Evolutionary conservation across 768 basidiomycete genomes (phyloP), one percentile per base, ranked within the genome.

Genomic region (Tephrocybe sp.): DNA sequence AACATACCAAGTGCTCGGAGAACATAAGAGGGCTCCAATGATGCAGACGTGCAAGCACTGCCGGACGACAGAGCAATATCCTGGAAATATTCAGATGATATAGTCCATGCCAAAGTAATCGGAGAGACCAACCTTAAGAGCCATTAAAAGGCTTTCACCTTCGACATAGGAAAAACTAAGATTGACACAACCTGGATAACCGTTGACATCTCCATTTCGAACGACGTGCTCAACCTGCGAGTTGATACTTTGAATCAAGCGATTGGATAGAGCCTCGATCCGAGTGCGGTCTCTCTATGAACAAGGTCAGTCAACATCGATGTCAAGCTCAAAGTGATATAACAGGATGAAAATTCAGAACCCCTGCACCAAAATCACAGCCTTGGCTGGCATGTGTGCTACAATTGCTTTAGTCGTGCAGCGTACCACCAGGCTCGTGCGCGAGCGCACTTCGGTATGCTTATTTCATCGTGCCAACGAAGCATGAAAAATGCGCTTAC

Each of bases 61-160:
- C 97, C 97, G 6, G 96, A 98, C 5, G 97, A 98, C 37, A 99
- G 78, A 4, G 97, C 97, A 55, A 98, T 89, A 62, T 98, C 92
- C 92, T 94, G 40, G 41, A 44, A 30, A 49, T 2, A 45, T 22
- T 35, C 19, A 51, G 47, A 36, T 36, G 52, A 42, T 24, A n/a
- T 36, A n/a, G n/a, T n/a, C n/a, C n/a, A n/a, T n/a, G n/a, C n/a
- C n/a, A n/a, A n/a, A 12, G 27, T 9, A 28, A 34, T 36, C 15
- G 38, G 24, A 26, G 7, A 19, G 24, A 58, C 73, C 47, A 55
- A 87, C 93, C 82, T 99, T 99, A 58, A 99, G 69, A 9, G 96
- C 95, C 97, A 99, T 99, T 52, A 99, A 69, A 56, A 99, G 78
- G 66, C 90, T 93, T 70, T 98, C 96, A 19, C 96, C 96, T 67